Conservation (phyloP, 805 yeast species). For the Millerago galiae region DNA sequence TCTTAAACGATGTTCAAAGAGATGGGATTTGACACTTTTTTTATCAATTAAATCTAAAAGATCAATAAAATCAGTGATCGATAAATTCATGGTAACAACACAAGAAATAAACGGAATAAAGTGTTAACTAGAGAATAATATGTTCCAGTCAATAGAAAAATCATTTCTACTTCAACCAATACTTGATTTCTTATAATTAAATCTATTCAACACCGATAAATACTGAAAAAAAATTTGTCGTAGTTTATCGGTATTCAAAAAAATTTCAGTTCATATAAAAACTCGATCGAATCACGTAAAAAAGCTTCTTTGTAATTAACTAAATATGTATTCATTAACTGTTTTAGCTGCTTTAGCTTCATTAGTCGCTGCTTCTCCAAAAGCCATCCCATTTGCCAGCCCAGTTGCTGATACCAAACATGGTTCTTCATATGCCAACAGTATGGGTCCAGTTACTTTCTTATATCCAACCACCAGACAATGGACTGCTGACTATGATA, state of each 20-base stretch:
- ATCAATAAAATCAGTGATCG: neutral
- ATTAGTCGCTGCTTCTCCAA: conserved; percentile 18
- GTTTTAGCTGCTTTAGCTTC: conserved; percentile 11
- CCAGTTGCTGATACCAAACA: conserved; percentile 18
- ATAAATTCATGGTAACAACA: neutral
- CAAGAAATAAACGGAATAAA: no score
- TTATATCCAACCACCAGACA: conserved; percentile 38
- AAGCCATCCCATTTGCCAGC: conserved; percentile 6
- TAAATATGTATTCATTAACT: neutral
- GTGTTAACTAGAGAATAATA: no score
- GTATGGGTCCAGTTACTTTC: conserved; percentile 26
- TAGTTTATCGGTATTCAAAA: no score
- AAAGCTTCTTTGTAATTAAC: no score
- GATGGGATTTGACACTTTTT: neutral
- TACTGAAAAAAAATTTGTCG: no score
- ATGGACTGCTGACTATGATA: conserved; percentile 40
- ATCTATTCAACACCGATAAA: no score
- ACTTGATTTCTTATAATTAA: no score
- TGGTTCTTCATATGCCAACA: conserved; percentile 21
- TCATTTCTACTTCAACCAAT: no score
- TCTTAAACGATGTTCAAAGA: no score
- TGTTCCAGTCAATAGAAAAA: no score
- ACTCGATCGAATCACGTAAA: no score
- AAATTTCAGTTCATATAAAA: no score
- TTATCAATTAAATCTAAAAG: neutral